Conservation (phyloP, 768 basidiomycete species). For the Tulasnella sp. region DNA sequence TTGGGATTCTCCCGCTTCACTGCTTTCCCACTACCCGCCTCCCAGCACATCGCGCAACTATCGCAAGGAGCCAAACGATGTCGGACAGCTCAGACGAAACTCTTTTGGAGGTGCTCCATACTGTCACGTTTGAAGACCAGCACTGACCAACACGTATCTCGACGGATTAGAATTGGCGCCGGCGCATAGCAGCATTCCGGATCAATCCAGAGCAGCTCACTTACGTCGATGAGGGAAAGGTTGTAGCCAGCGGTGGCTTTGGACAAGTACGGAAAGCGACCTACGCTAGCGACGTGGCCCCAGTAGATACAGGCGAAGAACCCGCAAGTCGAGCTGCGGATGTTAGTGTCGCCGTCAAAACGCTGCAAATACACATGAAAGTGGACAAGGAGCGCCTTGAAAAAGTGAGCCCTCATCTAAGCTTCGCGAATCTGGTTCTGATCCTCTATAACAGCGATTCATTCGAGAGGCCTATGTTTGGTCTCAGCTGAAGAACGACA, state of each 20-base stretch:
- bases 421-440: no score
- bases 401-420: not conserved
- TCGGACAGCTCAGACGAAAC: not conserved
- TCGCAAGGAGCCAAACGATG: not conserved
- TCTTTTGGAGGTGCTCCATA: not conserved
- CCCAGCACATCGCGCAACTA: no score
- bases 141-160: not conserved
- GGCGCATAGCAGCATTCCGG: not conserved
- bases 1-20: not conserved
- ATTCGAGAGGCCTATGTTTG: not conserved
- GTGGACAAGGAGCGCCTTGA: not conserved
- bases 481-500: not conserved
- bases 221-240: not conserved
- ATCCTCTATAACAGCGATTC: not conserved
- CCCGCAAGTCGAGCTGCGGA: no score
- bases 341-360: not conserved
- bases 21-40: not conserved
- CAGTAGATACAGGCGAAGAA: no score
- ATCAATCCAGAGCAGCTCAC: not conserved
- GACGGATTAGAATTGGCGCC: not conserved
- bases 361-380: not conserved
- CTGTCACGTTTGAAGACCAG: not conserved
- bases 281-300: no score
- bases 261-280: not conserved
- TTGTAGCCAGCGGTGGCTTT: not conserved